These are phyloP conservation scores for Madurella mycetomatis DNA, from an alignment of 2,329 filamentous ascomycete species.

Conservation along the genomic window DNA sequence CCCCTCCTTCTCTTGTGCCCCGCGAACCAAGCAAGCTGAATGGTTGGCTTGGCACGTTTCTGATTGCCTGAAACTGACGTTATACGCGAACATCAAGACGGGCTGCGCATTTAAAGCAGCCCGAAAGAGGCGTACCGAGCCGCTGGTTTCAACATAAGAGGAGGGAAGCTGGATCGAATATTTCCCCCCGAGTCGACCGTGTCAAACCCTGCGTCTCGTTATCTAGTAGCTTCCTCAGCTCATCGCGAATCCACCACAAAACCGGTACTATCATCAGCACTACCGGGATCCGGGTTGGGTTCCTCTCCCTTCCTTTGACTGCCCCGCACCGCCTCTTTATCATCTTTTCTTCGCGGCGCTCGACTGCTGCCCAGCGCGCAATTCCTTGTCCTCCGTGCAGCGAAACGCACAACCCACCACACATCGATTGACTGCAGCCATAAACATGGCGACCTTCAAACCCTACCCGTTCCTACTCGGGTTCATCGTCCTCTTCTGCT, in stretches of 20 bases:
- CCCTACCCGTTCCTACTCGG: conserved; percentile 49
- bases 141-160: neutral
- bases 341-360: neutral
- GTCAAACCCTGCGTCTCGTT: neutral
- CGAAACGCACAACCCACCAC: neutral
- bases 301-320: neutral
- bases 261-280: neutral
- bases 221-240: neutral
- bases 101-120: conserved; percentile 7
- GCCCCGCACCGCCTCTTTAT: neutral
- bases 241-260: neutral
- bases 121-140: neutral
- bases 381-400: neutral
- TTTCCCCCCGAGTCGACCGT: neutral
- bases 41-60: conserved; percentile 18
- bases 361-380: conserved; percentile 3
- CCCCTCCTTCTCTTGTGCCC: conserved; percentile 16
- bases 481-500: conserved; percentile 58
- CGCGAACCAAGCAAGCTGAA: conserved; percentile 21
- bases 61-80: conserved; percentile 15
- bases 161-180: neutral
- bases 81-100: neutral
- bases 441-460: conserved; percentile 46
- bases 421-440: conserved; percentile 11
- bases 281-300: neutral